A percentile compares a stretch with the other conserved stretches of the same genome.
Conservation (phyloP, 1,284 basidiomycete genomes). For the Leccinum angustisporum region DNA sequence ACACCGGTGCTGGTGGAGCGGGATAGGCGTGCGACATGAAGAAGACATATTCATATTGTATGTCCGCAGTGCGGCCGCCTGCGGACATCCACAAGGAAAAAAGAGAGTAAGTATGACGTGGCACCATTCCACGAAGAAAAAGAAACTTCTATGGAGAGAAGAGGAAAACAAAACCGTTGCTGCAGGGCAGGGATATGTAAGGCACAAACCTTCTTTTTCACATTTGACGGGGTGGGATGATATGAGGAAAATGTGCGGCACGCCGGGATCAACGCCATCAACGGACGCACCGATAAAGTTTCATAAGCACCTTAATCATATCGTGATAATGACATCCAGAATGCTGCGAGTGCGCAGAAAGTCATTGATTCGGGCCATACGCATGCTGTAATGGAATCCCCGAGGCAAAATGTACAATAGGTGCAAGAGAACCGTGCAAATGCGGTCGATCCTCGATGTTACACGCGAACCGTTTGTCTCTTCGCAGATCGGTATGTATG, state of each 20-base stretch:
- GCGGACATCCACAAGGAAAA: conserved; percentile 5
- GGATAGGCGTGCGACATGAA: background rate
- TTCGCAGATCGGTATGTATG: conserved; percentile 20
- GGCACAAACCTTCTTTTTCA: conserved; percentile 27
- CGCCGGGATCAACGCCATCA: conserved; percentile 32
- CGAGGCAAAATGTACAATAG: conserved; percentile 14
- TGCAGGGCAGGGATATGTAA: conserved; percentile 7
- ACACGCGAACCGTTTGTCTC: conserved; percentile 14
- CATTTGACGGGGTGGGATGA: conserved; percentile 18
- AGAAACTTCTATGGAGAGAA: conserved; percentile 24
- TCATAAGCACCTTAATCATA: conserved; percentile 30
- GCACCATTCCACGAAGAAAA: conserved; percentile 19
- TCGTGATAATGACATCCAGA: conserved; percentile 23
- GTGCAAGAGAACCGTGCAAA: conserved; percentile 7
- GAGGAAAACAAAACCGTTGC: background rate
- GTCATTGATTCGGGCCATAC: conserved; percentile 9
- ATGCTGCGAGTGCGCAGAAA: conserved; percentile 15
- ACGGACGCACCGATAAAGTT: conserved; percentile 27
- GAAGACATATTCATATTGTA: conserved; percentile 10
- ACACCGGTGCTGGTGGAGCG: conserved; percentile 2
- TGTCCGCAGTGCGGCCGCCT: conserved; percentile 31
- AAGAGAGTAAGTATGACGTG: conserved; percentile 20
- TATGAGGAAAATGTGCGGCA: conserved; percentile 18
- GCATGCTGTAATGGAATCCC: conserved; percentile 30
- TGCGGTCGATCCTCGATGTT: conserved; percentile 24